Percentiles rank a stretch among this genome's conserved stretches.
These are phyloP conservation scores for Pleurotus sapidus DNA, from an alignment of 768 basidiomycete species.

Conservation along the genomic window DNA sequence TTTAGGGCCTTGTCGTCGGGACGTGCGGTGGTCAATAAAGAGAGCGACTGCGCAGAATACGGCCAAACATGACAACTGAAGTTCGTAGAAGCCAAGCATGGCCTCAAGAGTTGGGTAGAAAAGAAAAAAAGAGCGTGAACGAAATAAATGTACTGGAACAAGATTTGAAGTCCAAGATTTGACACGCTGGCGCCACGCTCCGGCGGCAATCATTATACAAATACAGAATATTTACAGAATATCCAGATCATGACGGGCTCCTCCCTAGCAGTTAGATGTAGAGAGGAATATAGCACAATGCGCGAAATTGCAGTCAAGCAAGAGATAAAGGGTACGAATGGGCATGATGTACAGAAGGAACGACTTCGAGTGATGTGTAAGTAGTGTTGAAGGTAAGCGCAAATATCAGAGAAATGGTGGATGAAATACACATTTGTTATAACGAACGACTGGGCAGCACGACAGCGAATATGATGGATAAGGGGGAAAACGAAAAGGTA, in stretches of 20 bases:
- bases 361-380: conserved; percentile 7
- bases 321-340: background rate
- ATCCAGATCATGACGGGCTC: background rate
- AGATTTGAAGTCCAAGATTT: background rate
- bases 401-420: background rate
- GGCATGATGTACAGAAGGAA: conserved; percentile 9
- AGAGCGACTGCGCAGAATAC: conserved; percentile 31
- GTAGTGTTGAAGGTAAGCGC: background rate
- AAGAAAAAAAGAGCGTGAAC: background rate
- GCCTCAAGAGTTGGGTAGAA: background rate
- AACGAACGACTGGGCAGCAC: background rate
- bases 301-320: background rate
- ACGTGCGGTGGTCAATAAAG: conserved; percentile 27
- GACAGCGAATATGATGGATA: background rate
- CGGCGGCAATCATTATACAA: background rate
- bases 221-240: background rate
- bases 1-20: conserved; percentile 17
- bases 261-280: background rate
- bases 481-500: background rate
- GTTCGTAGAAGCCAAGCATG: conserved; percentile 31
- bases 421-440: conserved; percentile 7
- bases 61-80: conserved; percentile 33
- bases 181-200: background rate
- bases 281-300: conserved; percentile 1
- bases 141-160: too few relatives aligned